Percentiles rank a stretch among this genome's conserved stretches.
Conservation (phyloP, 768 basidiomycete species). For the Xerocomellus dryophilus region DNA sequence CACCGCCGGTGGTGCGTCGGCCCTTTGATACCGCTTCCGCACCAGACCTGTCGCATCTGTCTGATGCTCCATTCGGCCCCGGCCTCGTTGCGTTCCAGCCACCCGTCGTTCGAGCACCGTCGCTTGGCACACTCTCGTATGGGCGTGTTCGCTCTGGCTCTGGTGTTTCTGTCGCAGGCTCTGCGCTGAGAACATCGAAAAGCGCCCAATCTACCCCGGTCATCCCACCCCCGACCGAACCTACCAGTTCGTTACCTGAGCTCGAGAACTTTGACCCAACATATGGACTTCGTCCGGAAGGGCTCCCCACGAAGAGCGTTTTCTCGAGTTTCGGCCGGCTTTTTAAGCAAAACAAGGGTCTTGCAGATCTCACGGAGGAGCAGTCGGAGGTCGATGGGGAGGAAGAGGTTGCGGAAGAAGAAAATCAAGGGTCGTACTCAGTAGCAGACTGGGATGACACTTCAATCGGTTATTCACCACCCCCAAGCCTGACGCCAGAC, state of each 20-base stretch:
- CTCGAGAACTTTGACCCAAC: conserved; percentile 94
- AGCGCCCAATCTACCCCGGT: conserved; percentile 21
- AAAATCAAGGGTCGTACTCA: conserved; percentile 47
- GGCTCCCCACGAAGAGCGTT: conserved; percentile 77
- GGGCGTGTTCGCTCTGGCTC: conserved; percentile 40
- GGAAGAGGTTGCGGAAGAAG: conserved; percentile 34
- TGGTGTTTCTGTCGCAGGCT: conserved; percentile 39
- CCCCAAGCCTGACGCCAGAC: conserved; percentile 41
- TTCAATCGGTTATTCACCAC: conserved; percentile 44
- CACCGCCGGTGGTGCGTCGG: conserved; percentile 34
- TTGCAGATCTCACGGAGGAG: conserved; percentile 81
- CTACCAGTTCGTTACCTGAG: conserved; percentile 35
- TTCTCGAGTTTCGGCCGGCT: conserved; percentile 77
- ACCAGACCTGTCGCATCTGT: conserved; percentile 37
- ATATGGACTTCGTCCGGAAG: conserved; percentile 91
- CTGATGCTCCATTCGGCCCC: conserved; percentile 12
- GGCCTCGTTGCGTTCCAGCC: conserved; percentile 19
- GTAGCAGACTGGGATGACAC: conserved; percentile 70
- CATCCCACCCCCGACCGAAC: conserved; percentile 20
- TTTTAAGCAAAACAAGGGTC: conserved; percentile 63
- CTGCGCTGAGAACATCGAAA: conserved; percentile 25
- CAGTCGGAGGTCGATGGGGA: conserved; percentile 37
- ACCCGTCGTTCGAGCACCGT: conserved; percentile 25
- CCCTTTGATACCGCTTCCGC: conserved; percentile 40
- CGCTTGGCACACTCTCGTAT: conserved; percentile 15